Percentiles rank a stretch among this genome's conserved stretches.
Conservation (phyloP, 2,329 filamentous ascomycete species). For the Penicillium sp. region DNA sequence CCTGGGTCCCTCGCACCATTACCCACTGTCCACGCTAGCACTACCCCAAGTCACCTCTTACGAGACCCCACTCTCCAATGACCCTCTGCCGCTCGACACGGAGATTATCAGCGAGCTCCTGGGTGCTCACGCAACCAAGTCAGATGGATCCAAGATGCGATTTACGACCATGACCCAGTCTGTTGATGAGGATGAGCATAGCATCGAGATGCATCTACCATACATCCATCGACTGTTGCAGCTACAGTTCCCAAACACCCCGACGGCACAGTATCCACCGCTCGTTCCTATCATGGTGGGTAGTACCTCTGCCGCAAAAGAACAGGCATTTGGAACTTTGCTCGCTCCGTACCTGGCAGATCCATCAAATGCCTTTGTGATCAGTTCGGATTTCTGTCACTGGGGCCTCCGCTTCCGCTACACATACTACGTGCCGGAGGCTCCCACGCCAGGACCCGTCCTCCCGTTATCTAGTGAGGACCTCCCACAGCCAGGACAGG, state of each 20-base stretch:
- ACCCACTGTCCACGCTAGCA: constrained; percentile 75
- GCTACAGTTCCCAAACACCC: constrained; percentile 52
- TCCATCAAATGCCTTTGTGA: constrained; percentile 73
- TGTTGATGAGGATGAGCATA: constrained; percentile 83
- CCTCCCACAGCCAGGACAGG: constrained; percentile 41
- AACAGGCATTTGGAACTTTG: constrained; percentile 68
- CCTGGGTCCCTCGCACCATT: constrained; percentile 88
- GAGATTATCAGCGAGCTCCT: constrained; percentile 44
- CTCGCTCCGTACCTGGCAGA: constrained; percentile 78
- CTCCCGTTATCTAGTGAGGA: constrained; percentile 45
- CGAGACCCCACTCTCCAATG: constrained; percentile 45
- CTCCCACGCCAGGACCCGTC: constrained; percentile 39
- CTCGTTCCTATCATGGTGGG: constrained; percentile 88
- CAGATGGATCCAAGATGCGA: constrained; percentile 35
- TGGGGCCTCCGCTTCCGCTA: constrained; percentile 88
- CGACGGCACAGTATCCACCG: constrained; percentile 62
- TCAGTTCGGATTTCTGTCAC: constrained; percentile 96
- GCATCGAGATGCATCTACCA: constrained; percentile 93
- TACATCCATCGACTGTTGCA: constrained; percentile 82
- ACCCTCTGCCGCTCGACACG: constrained; percentile 47
- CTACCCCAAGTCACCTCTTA: constrained; percentile 68
- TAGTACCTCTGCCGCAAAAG: constrained; percentile 65
- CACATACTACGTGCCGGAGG: constrained; percentile 68
- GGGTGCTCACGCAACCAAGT: constrained; percentile 28
- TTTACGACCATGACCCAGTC: constrained; percentile 60